phyloP scores from a whole-genome alignment of 1,284 basidiomycete genomes.

The Kalmanozyma brasiliensis region DNA sequence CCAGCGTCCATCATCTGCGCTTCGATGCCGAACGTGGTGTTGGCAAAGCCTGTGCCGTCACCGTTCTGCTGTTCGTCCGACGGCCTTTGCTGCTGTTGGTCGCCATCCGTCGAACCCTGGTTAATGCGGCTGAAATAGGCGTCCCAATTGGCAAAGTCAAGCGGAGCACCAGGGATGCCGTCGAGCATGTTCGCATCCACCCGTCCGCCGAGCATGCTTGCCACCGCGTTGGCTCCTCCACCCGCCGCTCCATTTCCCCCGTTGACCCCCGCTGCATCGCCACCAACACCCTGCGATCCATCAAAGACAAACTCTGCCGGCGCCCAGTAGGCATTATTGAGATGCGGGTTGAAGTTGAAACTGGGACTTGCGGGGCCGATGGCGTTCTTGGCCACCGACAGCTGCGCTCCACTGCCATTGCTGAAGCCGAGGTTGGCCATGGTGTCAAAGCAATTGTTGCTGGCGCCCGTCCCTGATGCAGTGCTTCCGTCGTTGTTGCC shows the following conservation, averaged over 20 bases:
- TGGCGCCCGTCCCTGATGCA: not conserved
- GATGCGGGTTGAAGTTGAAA: constrained; percentile 56
- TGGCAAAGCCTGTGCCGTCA: constrained; percentile 25
- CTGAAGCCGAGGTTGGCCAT: constrained; percentile 13
- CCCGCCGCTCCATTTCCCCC: not conserved
- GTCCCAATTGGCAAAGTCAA: constrained; percentile 57
- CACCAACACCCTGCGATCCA: not conserved
- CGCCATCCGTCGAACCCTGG: constrained; percentile 1
- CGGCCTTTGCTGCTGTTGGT: constrained; percentile 1
- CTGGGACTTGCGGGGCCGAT: constrained; percentile 31
- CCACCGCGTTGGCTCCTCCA: not conserved
- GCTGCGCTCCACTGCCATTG: constrained; percentile 6
- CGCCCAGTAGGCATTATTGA: constrained; percentile 54
- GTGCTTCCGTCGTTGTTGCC: not conserved
- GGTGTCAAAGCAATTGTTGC: constrained; percentile 12
- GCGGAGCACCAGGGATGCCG: constrained; percentile 43
- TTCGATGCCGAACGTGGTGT: constrained; percentile 35
- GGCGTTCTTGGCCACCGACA: constrained; percentile 36
- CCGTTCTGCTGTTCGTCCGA: not conserved
- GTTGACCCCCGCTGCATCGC: too few species aligned
- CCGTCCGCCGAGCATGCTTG: constrained; percentile 18
- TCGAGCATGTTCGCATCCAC: constrained; percentile 46
- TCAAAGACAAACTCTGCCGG: constrained; percentile 33
- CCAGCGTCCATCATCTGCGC: constrained; percentile 52
- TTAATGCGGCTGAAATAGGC: constrained; percentile 35